Conservation (phyloP, 2,329 filamentous ascomycete genomes). For the Colletotrichum kahawae region DNA sequence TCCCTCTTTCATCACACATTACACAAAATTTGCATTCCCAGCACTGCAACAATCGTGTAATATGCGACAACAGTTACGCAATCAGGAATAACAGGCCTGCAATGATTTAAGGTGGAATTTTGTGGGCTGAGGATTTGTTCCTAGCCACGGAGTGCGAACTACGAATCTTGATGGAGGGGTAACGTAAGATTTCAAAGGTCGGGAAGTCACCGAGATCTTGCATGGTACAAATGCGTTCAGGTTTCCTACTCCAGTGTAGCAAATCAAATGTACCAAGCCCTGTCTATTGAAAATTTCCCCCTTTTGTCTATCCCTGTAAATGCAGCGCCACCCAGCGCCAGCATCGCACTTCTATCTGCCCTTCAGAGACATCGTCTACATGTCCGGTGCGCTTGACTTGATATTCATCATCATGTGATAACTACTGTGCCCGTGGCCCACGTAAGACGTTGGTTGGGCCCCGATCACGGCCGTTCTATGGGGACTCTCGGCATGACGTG, state of each 20-base stretch:
- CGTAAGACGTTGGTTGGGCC: not conserved
- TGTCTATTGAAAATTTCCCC: not conserved
- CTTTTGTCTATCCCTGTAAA: not conserved
- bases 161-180: not conserved
- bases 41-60: not conserved
- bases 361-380: not conserved
- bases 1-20: not conserved
- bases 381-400: rapidly evolving
- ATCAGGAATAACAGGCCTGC: not conserved
- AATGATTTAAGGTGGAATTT: not conserved
- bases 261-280: not conserved
- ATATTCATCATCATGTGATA: not conserved
- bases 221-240: not conserved
- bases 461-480: not conserved
- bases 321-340: not conserved
- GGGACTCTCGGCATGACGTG: not conserved
- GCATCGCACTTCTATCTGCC: not conserved
- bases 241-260: not conserved
- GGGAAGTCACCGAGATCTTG: not conserved
- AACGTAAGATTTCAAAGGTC: not conserved
- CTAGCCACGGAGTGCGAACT: not conserved
- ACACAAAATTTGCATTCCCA: not conserved
- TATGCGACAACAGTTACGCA: not conserved
- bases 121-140: not conserved
- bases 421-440: not conserved